These are phyloP conservation scores for Solanum medicagineum DNA, from an alignment of 257 asterid species.

Conservation along the genomic window DNA sequence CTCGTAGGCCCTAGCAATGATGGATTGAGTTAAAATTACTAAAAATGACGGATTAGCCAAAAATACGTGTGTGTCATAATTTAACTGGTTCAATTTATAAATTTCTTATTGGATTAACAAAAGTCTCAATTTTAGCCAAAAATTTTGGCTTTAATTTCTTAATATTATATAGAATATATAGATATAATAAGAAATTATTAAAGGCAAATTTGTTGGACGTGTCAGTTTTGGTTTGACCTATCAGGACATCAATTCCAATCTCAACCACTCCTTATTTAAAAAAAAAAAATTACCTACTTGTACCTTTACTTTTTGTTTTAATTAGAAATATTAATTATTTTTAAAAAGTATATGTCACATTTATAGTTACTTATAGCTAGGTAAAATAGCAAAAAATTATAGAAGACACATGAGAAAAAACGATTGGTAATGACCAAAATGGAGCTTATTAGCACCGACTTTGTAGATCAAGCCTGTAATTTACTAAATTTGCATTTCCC, in stretches of 20 bases:
- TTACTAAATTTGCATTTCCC: too few relatives aligned
- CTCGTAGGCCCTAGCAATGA: neutral
- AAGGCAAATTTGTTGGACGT: neutral
- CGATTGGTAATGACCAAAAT: neutral
- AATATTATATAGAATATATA: neutral
- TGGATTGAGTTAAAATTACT: neutral
- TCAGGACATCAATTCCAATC: neutral
- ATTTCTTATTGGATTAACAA: neutral
- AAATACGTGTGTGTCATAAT: neutral
- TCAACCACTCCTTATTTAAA: neutral
- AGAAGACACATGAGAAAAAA: neutral
- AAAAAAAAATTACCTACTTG: neutral
- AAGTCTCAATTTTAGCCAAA: neutral
- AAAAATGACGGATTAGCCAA: too few relatives aligned
- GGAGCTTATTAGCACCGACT: neutral
- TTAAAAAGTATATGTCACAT: neutral
- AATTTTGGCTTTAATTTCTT: neutral
- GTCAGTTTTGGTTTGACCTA: neutral
- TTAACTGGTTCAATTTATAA: neutral
- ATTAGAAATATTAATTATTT: neutral
- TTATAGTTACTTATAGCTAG: neutral
- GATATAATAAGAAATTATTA: neutral
- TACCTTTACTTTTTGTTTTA: neutral
- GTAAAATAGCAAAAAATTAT: neutral
- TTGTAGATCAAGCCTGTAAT: neutral